These are phyloP conservation scores for Pachyrhizus erosus DNA, from an alignment of 306 rosid genomes.

Conservation along the genomic window DNA sequence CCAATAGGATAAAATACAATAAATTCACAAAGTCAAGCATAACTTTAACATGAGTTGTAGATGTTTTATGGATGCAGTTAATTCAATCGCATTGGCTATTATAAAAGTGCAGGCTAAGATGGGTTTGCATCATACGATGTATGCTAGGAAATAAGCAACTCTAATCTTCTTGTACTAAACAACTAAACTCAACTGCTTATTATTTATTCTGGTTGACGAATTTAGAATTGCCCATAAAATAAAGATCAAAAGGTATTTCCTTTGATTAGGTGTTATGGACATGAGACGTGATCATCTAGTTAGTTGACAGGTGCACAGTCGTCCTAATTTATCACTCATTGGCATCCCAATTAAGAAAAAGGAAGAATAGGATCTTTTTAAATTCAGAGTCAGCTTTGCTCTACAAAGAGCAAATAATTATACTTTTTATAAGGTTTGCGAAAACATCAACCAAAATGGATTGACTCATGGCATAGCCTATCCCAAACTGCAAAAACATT, in stretches of 20 bases:
- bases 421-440: neutral
- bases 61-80: slow-evolving; percentile 17
- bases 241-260: no score
- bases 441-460: neutral
- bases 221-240: no score
- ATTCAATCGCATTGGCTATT: neutral
- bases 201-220: no score
- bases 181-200: no score
- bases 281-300: no score
- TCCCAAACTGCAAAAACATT: no score
- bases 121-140: no score
- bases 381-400: neutral
- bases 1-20: neutral
- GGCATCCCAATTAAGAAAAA: neutral
- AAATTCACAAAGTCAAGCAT: slow-evolving; percentile 29
- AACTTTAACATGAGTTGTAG: neutral
- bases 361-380: neutral
- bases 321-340: neutral
- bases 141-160: slow-evolving; percentile 23
- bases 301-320: no score
- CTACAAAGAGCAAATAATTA: neutral
- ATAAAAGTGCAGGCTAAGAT: neutral
- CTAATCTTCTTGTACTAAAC: slow-evolving; percentile 28
- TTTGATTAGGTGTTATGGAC: no score
- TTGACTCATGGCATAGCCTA: neutral